Percentiles rank a stretch among this genome's conserved stretches.
These are phyloP conservation scores for Macrophomina pseudophaseolina DNA, from an alignment of 2,329 filamentous ascomycete species.

Conservation along the genomic window DNA sequence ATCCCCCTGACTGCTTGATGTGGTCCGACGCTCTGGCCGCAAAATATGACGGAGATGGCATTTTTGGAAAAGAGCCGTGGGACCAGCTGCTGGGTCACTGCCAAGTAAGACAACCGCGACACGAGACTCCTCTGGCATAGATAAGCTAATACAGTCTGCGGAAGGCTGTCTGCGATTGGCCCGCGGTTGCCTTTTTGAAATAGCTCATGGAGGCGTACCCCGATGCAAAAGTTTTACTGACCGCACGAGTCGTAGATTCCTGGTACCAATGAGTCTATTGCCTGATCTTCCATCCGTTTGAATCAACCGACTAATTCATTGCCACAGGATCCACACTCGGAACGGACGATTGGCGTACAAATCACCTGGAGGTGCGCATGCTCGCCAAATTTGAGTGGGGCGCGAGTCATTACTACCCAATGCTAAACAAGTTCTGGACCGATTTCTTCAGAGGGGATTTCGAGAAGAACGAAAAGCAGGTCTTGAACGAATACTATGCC, in stretches of 20 bases:
- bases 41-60: conserved; percentile 65
- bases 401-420: conserved; percentile 70
- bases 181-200: conserved; percentile 69
- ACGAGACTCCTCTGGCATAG: background rate
- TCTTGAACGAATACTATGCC: conserved; percentile 63
- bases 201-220: conserved; percentile 53
- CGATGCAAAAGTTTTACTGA: conserved; percentile 72
- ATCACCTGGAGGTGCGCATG: conserved; percentile 64
- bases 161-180: conserved; percentile 71
- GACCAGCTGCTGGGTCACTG: conserved; percentile 70
- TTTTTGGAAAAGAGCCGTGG: conserved; percentile 70
- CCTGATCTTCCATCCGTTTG: background rate
- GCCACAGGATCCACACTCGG: conserved; percentile 61
- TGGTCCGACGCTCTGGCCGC: conserved; percentile 72
- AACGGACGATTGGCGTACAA: conserved; percentile 71
- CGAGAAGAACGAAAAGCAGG: conserved; percentile 66
- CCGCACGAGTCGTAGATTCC: conserved; percentile 68
- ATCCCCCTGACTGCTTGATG: conserved; percentile 69
- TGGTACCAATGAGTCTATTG: conserved; percentile 57
- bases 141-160: background rate
- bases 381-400: conserved; percentile 67
- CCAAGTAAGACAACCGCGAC: conserved; percentile 42
- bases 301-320: conserved; percentile 11
- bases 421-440: conserved; percentile 72
- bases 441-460: conserved; percentile 72